Evolutionary conservation across 1,139 yeast genomes (phyloP).

Genomic region (Hemisphaericaspora subhashii): DNA sequence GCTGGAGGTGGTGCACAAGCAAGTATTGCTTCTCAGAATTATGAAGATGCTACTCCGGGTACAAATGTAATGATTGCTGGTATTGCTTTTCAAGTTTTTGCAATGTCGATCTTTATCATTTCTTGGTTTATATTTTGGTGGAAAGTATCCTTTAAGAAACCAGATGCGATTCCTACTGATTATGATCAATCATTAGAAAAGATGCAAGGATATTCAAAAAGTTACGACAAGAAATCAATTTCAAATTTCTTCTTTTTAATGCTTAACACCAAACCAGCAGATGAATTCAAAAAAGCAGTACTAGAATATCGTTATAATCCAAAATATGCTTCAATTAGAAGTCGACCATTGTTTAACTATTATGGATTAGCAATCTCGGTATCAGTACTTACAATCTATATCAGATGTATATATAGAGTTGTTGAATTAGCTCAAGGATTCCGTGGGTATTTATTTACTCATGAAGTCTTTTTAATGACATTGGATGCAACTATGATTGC

Average conservation of each 20-base stretch:
- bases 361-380: slow-evolving; percentile 50
- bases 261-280: slow-evolving; percentile 22
- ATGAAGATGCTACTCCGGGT: slow-evolving; percentile 47
- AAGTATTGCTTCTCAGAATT: slow-evolving; percentile 47
- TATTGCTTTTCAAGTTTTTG: slow-evolving; percentile 69
- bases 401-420: slow-evolving; percentile 76
- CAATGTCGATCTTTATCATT: slow-evolving; percentile 64
- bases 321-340: slow-evolving; percentile 39
- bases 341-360: slow-evolving; percentile 35
- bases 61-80: slow-evolving; percentile 80
- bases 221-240: slow-evolving; percentile 17
- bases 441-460: slow-evolving; percentile 62
- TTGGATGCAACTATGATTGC: slow-evolving; percentile 73
- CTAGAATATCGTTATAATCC: slow-evolving; percentile 36
- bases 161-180: not conserved
- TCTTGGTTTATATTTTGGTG: slow-evolving; percentile 55
- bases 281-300: slow-evolving; percentile 17
- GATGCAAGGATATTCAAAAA: not conserved
- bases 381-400: slow-evolving; percentile 56
- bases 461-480: slow-evolving; percentile 70
- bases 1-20: slow-evolving; percentile 83
- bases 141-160: slow-evolving; percentile 35
- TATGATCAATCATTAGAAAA: not conserved
- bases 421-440: slow-evolving; percentile 78
- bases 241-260: slow-evolving; percentile 24